Base-by-base conservation (phyloP, 495 filamentous ascomycete genomes). In the Penicillium roqueforti region DNA sequence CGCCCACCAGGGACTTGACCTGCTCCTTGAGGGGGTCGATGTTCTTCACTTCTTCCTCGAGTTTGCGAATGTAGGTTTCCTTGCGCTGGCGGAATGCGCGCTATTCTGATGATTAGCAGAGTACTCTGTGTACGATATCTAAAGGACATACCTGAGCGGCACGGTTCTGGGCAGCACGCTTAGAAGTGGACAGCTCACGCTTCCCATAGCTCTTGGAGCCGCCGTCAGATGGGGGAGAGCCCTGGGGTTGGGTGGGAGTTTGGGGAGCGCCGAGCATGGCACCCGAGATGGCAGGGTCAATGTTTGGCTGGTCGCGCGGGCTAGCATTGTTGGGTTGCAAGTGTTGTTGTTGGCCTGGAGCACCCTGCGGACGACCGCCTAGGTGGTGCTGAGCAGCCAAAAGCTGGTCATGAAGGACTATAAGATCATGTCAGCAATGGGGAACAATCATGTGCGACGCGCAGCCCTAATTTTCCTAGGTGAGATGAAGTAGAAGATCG, bases 31-130 rank as follows among this genome's bases (percentile, higher is more conserved):
- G 80, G 16, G 75, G 72, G 38, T 82, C 80, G 61, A 81, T 84
- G 18, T 90, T 88, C 56, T 87, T 81, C 39, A 95, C 89, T 68
- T 96, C 88, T 59, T 92, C 87, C 68, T 97, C 93, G 14, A 98
- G 79, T 66, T 92, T 91, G 76, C 96, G 95, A 68, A 98, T 98
- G 68, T 97, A 96, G 29, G 85, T 88, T 73, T 98, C 93, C 71
- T 98, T 98, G 48, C 93, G 88, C 77, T 97, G 92, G 22, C 93
- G 89, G 72, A 98, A 98, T 19, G 93, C 93, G 59, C 93, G 85
- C 93, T 97, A 64, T 56, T 47, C 28, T 18, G 14, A 31, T 42
- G 20, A 28, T 43, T 16, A 60, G 54, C 59, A 39, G 63, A 52
- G 39, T 13, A 49, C 34, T 37, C 13, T 18, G 11, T 41, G 28